These are phyloP conservation scores for Magnolia officinalis DNA, from an alignment of 164 flowering plant genomes.

Conservation along the genomic window DNA sequence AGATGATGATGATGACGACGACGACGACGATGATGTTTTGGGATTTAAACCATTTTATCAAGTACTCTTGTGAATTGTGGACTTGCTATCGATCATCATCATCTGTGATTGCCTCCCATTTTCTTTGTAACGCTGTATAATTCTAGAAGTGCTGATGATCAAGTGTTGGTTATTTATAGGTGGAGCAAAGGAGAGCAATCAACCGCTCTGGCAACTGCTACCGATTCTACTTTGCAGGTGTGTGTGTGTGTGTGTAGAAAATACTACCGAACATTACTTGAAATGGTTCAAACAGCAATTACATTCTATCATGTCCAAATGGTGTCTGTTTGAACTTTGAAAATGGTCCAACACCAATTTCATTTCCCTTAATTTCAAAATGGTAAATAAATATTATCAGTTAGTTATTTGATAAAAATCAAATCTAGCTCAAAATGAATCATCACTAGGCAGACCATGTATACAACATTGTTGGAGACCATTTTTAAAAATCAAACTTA, in stretches of 20 bases:
- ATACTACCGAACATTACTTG: not conserved
- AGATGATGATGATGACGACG: too few species aligned
- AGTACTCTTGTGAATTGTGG: too few species aligned
- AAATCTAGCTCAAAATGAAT: too few species aligned
- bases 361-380: not conserved
- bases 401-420: too few species aligned
- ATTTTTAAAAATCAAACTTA: too few species aligned
- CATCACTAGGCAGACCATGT: too few species aligned
- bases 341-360: not conserved
- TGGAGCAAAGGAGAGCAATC: constrained; percentile 97
- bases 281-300: too few species aligned
- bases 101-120: not conserved
- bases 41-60: too few species aligned
- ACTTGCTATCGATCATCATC: not conserved
- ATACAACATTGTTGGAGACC: too few species aligned
- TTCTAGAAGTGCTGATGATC: not conserved
- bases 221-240: constrained; percentile 61
- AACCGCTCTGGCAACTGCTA: constrained; percentile 80
- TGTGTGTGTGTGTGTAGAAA: constrained; percentile 12
- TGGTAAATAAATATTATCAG: too few species aligned
- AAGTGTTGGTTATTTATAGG: constrained; percentile 33
- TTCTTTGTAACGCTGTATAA: not conserved
- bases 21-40: too few species aligned
- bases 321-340: not conserved
- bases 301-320: too few species aligned